A percentile compares a stretch with the other conserved stretches of the same genome.
Evolutionary conservation across 805 yeast genomes (phyloP).

Genomic region (Wickerhamomyces canadensis): DNA sequence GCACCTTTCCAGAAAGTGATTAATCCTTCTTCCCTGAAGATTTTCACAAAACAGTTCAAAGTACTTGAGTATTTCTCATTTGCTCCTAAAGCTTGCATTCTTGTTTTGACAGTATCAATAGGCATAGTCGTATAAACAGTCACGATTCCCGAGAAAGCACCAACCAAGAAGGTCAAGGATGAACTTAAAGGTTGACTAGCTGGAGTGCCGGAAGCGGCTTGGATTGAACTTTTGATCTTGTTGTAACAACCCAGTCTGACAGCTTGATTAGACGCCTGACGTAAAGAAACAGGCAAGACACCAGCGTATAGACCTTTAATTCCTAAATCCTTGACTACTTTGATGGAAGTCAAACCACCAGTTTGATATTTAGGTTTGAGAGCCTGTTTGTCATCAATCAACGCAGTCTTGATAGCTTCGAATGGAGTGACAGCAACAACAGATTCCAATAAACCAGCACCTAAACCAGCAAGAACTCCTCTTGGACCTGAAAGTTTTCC

Average conservation of each 20-base stretch:
- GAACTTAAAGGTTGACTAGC: slow-evolving; percentile 74
- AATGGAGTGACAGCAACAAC: slow-evolving; percentile 94
- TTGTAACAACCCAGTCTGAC: slow-evolving; percentile 93
- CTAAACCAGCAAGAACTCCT: slow-evolving; percentile 91
- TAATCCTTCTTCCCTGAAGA: slow-evolving; percentile 84
- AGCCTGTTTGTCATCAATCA: slow-evolving; percentile 87
- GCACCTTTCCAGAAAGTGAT: slow-evolving; percentile 97
- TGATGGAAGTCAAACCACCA: slow-evolving; percentile 51
- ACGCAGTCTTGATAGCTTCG: slow-evolving; percentile 92
- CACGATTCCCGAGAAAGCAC: slow-evolving; percentile 84
- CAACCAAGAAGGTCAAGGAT: slow-evolving; percentile 77
- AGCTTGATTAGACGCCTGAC: slow-evolving; percentile 95
- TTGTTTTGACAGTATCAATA: slow-evolving; percentile 89
- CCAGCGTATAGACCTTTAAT: slow-evolving; percentile 83
- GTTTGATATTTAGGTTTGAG: slow-evolving; percentile 71
- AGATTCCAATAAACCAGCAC: slow-evolving; percentile 92
- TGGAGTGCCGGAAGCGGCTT: slow-evolving; percentile 58
- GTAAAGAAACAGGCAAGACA: slow-evolving; percentile 83
- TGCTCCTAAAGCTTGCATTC: slow-evolving; percentile 93
- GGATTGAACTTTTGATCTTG: slow-evolving; percentile 74
- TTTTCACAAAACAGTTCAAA: slow-evolving; percentile 70
- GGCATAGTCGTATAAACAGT: slow-evolving; percentile 96
- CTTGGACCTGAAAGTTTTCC: slow-evolving; percentile 87
- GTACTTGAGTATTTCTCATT: slow-evolving; percentile 67
- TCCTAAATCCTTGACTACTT: slow-evolving; percentile 72